Evolutionary conservation across 2,329 filamentous ascomycete genomes (phyloP).

Genomic region (Bipolaris gigantea): DNA sequence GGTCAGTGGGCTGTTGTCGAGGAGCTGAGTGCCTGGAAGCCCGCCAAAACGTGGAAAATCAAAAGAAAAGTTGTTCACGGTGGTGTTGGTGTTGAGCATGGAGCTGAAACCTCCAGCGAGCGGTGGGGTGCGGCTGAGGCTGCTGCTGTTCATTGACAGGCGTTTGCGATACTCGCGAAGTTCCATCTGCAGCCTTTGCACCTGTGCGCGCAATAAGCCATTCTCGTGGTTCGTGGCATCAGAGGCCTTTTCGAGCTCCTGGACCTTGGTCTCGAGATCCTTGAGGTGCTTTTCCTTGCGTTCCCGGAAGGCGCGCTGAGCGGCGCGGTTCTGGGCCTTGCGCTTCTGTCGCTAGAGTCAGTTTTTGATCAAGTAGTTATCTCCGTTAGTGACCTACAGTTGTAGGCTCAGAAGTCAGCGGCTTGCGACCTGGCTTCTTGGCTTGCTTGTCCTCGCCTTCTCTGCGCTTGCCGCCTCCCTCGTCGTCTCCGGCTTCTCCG

Average conservation of each 20-base stretch:
- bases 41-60: conserved; percentile 94
- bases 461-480: conserved; percentile 72
- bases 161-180: conserved; percentile 89
- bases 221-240: conserved; percentile 86
- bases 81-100: conserved; percentile 58
- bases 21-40: conserved; percentile 60
- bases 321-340: conserved; percentile 74
- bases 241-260: conserved; percentile 75
- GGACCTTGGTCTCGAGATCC: conserved; percentile 69
- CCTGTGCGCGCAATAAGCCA: conserved; percentile 76
- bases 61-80: conserved; percentile 85
- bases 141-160: conserved; percentile 63
- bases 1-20: conserved; percentile 51
- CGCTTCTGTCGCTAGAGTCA: conserved; percentile 66
- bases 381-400: conserved; percentile 67
- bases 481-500: conserved; percentile 63
- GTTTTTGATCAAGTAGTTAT: conserved; percentile 13
- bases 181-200: conserved; percentile 83
- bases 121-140: conserved; percentile 53
- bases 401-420: conserved; percentile 90
- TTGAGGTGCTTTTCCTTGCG: conserved; percentile 67
- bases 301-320: conserved; percentile 63
- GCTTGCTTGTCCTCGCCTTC: conserved; percentile 82
- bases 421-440: conserved; percentile 97
- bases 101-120: conserved; percentile 50